Conservation (phyloP, 257 asterid genomes). For the Primulina eburnea region DNA sequence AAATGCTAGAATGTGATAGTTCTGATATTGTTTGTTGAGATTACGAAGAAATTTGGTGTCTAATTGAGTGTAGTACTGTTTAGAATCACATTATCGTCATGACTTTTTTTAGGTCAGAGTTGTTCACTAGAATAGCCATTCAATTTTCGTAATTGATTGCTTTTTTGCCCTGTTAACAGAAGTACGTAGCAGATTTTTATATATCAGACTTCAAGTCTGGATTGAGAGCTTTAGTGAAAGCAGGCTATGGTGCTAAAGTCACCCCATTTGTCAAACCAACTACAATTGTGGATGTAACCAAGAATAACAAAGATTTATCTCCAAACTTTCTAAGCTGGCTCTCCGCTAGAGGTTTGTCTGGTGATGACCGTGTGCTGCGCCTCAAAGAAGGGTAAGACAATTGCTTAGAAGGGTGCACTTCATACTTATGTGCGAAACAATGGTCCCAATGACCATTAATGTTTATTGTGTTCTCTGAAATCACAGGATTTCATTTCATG, state of each 20-base stretch:
- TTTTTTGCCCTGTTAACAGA: slow-evolving; percentile 34
- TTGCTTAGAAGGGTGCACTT: too few relatives aligned
- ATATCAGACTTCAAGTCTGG: slow-evolving; percentile 64
- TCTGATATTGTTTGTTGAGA: not conserved
- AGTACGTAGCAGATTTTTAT: slow-evolving; percentile 57
- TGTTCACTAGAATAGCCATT: not conserved
- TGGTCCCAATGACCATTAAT: too few relatives aligned
- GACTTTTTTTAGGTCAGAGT: not conserved
- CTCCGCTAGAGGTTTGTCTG: slow-evolving; percentile 46
- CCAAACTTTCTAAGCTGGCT: slow-evolving; percentile 55
- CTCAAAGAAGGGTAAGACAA: slow-evolving; percentile 50
- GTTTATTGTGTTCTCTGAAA: not conserved
- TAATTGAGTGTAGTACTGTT: not conserved
- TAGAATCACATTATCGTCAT: not conserved
- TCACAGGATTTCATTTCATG: not conserved
- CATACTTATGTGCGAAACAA: too few relatives aligned
- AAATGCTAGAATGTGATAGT: slow-evolving; percentile 1
- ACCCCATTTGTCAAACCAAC: slow-evolving; percentile 49
- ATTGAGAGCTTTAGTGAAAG: slow-evolving; percentile 60
- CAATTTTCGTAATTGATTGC: not conserved
- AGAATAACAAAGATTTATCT: slow-evolving; percentile 42
- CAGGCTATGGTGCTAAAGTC: slow-evolving; percentile 62
- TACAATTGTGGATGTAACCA: slow-evolving; percentile 38
- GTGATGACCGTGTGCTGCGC: slow-evolving; percentile 57
- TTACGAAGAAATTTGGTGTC: not conserved